Evolutionary conservation across 1,284 basidiomycete species (phyloP).

Genomic region (Somion occarium): DNA sequence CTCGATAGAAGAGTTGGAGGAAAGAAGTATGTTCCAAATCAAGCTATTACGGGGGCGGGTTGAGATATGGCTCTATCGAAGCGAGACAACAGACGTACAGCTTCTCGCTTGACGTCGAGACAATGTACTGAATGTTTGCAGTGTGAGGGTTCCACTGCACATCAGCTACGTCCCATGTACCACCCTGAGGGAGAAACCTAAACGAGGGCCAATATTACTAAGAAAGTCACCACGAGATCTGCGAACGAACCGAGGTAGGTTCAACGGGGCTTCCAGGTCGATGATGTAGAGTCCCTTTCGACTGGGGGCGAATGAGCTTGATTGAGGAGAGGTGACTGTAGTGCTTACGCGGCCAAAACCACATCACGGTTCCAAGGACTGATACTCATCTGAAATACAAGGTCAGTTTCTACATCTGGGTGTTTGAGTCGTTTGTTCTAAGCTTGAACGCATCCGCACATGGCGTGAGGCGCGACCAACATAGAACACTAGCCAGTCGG

Average conservation of each 20-base stretch:
- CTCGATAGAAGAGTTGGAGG: slow-evolving; percentile 72
- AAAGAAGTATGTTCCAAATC: slow-evolving; percentile 87
- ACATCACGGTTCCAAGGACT: slow-evolving; percentile 77
- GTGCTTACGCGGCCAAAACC: slow-evolving; percentile 70
- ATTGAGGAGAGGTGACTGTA: background rate
- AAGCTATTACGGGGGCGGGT: slow-evolving; percentile 39
- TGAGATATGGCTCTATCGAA: background rate
- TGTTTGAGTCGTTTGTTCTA: too few relatives aligned
- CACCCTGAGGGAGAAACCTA: slow-evolving; percentile 85
- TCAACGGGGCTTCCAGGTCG: slow-evolving; percentile 84
- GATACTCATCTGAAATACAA: slow-evolving; percentile 62
- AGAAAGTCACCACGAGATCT: slow-evolving; percentile 32
- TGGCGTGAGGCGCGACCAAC: too few relatives aligned
- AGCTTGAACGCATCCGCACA: too few relatives aligned
- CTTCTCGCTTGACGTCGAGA: slow-evolving; percentile 94
- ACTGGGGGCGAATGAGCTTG: slow-evolving; percentile 31
- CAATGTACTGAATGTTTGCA: slow-evolving; percentile 81
- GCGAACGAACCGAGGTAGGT: slow-evolving; percentile 75
- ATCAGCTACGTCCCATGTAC: slow-evolving; percentile 95
- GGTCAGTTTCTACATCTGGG: too few relatives aligned
- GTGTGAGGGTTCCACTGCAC: slow-evolving; percentile 97
- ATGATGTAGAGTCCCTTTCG: slow-evolving; percentile 96
- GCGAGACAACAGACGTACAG: slow-evolving; percentile 43
- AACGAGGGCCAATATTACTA: slow-evolving; percentile 62
- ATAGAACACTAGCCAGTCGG: too few relatives aligned